Base-by-base conservation (phyloP, 176 grass and related monocot genomes). In the Zoysia japonica region DNA sequence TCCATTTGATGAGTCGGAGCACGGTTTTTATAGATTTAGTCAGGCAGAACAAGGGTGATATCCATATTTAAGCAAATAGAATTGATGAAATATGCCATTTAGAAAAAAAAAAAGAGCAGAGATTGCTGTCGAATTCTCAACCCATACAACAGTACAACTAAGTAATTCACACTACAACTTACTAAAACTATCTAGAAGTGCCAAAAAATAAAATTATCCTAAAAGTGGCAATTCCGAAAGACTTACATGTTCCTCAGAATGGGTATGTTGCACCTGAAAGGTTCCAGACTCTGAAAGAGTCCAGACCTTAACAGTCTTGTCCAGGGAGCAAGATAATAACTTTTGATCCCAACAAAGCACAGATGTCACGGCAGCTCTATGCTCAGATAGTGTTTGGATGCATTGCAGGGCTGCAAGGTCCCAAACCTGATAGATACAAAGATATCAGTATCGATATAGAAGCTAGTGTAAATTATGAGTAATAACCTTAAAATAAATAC, bases 331-430 rank as follows among this genome's bases (percentile, higher is more conserved):
- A 70, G 88, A 90, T 46, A 93, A 16, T 81, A 86, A 70, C 52
- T 88, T 90, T n/a, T 90, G 59, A 37, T 71, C 83, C 85, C 91
- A 93, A 78, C 88, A 81, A 76, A 88, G 80, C 46, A 90, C 67
- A 11, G 91, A 88, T 62, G 78, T 93, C 83, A 93, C 91, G 66
- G 78, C 55, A 47, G 76, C 83, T 67, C 87, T 85, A 65, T 93
- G 91, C 79, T 78, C 76, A 40, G 12, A 86, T 11, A 88, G 75
- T 55, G 91, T 90, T 62, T 93, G 85, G 35, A 82, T 44, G 49
- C 91, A 93, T 28, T 86, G 83, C 7, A 84, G 46, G 70, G 71
- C 86, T 37, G 45, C 28, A 59, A 90, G 79, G 41, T 93, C 83
- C 88, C 91, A 93, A 39, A 83, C 85, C 88, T 90, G 71, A 47